Base-by-base conservation (phyloP, 257 asterid genomes). In the Thymus mandschuricus region DNA sequence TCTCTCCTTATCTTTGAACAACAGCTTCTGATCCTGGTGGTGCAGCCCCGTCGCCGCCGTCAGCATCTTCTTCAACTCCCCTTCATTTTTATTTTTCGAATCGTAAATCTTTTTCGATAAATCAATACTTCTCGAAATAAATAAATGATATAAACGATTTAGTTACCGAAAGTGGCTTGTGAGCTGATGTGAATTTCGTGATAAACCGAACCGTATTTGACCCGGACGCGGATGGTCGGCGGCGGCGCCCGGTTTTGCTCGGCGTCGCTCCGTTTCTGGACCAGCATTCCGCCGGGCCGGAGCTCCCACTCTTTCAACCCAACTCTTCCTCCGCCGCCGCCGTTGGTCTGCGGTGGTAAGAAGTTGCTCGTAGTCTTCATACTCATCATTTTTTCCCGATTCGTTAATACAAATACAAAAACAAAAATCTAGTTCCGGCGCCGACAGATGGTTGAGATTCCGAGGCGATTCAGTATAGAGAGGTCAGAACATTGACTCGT, bases 221-320 rank as follows among this genome's bases (percentile, higher is more conserved):
- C 97, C 66, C 97, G 89, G 2, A 88, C 87, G 12, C 97, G 95
- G 52, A 93, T 87, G 1, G 88, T 76, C 4, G 97, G 96, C 0
- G 95, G 92, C 3, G 92, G 89, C 2, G 57, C 83, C 5, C 74
- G 85, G 80, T 64, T 81, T 13, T 79, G 79, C 44, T 87, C 92
- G 0, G 71, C 78, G 60, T 82, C 92, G 3, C 84, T 60, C 28
- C 98, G 89, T 65, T 81, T 86, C 82, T 93, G 98, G 11, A 93
- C 98, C 66, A 93, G 75, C 98, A 93, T 93, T 66, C 98, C 98
- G n/a, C 98, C 89, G 21, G 98, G 98, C 81, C 96, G 64, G 30
- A 87, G 81, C 78, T 93, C 98, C 92, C 92, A 90, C 6, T 84
- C 76, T 12, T 76, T 86, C 55, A 77, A 81, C 11, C 31, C 58